phyloP scores from a whole-genome alignment of 179 eudicot genomes.

The Amaranthus tricolor region DNA sequence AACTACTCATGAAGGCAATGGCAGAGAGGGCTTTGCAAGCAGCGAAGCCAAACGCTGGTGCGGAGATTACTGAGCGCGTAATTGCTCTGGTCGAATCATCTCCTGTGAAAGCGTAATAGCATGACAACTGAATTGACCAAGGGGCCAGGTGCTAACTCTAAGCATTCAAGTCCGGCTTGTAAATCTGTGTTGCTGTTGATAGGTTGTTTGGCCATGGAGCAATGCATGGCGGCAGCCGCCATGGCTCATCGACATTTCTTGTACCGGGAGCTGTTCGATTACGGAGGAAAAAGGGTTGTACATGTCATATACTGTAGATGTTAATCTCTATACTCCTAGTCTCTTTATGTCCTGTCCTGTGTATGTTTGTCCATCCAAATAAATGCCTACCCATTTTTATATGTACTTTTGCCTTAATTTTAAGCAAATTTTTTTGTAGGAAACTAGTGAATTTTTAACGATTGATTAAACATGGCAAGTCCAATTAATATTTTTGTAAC shows the following conservation, averaged over 20 bases:
- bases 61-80: constrained; percentile 45
- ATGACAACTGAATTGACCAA: not conserved
- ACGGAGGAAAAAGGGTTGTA: not conserved
- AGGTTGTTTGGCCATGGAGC: not conserved
- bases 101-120: constrained; percentile 16
- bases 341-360: no score
- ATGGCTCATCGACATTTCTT: no score
- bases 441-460: no score
- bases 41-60: constrained; percentile 52
- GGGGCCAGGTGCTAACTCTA: not conserved
- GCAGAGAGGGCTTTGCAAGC: constrained; percentile 51
- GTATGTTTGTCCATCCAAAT: not conserved
- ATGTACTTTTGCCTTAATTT: no score
- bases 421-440: no score
- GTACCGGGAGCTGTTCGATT: not conserved
- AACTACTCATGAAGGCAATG: constrained; percentile 43
- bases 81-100: constrained; percentile 33
- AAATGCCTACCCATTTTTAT: not conserved
- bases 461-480: no score
- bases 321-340: not conserved
- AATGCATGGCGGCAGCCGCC: no score
- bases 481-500: no score
- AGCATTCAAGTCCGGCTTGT: not conserved
- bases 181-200: not conserved
- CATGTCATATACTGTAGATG: not conserved